Evolutionary conservation across 164 flowering plant species (phyloP), one percentile per base, ranked within the genome.

Genomic region (Vitis rupestris): DNA sequence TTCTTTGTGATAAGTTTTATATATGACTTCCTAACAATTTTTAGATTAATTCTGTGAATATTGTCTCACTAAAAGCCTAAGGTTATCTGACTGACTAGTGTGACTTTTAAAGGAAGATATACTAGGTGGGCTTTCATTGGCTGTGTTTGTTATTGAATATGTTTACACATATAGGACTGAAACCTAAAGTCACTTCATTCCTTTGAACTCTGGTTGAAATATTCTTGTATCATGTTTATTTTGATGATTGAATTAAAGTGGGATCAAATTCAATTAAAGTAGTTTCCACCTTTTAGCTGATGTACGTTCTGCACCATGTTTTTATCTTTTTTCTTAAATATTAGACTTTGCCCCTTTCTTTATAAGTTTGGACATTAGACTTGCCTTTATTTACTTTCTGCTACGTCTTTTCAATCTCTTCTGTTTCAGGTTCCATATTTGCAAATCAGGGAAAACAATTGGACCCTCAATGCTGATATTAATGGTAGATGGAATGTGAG

Each of bases 371-470:
- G 44, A 37, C 44, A 37, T 37, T 37, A 37, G 44, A 3, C 44
- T 37, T 37, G 44, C 44, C 44, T 37, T 23, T 37, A 8, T 47
- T 48, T 52, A 47, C n/a, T 57, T 17, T 13, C 19, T 67, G 16
- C 49, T 16, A 10, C 12, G 3, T 2, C 14, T 19, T 12, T 31
- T 11, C 3, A 59, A 12, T 44, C 19, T 44, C 8, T 23, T 23
- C 16, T 62, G 37, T 30, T 58, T 66, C 92, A 93, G 99, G 82
- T 90, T 9, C 88, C 98, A 3, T 96, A 93, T 74, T 1, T 92
- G 67, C 98, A 93, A 86, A 72, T 96, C 54, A 84, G 87, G 78
- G 99, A 96, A 81, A 93, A 89, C 77, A 96, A 91, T 70, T 93
- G 98, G 99, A 87, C 95, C 8, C 48, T 96, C 65, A 92, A 88